Conservation (phyloP, 345 rosid genomes). For the Eucalyptus decipiens region DNA sequence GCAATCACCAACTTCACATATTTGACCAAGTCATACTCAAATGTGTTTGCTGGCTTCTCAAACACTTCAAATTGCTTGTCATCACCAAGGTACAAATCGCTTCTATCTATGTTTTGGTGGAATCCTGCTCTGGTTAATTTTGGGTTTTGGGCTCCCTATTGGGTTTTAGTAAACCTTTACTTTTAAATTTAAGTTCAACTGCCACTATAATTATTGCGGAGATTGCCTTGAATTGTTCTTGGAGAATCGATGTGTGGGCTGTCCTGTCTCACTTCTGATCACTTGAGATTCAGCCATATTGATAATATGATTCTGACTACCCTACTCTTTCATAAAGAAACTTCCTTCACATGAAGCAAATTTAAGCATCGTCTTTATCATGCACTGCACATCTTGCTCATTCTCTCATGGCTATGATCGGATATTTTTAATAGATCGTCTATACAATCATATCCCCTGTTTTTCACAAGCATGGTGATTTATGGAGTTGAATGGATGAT, state of each 20-base stretch:
- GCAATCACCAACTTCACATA: constrained; percentile 64
- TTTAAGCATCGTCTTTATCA: not conserved
- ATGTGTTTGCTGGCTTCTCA: constrained; percentile 57
- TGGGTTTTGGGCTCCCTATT: not conserved
- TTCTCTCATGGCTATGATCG: not conserved
- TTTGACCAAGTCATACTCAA: constrained; percentile 72
- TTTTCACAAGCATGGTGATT: not conserved
- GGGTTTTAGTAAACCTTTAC: not conserved
- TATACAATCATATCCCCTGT: not conserved
- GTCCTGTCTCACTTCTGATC: not conserved
- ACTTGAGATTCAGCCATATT: not conserved
- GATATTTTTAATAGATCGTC: not conserved
- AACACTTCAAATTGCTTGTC: constrained; percentile 14
- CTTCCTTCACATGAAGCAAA: not conserved
- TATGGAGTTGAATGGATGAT: not conserved
- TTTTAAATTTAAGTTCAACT: not conserved
- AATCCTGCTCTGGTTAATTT: not conserved
- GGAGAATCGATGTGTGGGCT: not conserved
- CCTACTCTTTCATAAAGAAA: not conserved
- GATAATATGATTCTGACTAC: not conserved
- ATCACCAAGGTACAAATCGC: constrained; percentile 35
- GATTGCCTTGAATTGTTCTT: not conserved
- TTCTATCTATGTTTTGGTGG: not conserved
- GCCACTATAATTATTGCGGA: not conserved
- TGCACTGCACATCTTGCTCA: not conserved